A percentile compares a stretch with the other conserved stretches of the same genome.
Evolutionary conservation across 2,329 filamentous ascomycete species (phyloP).

Genomic region (Penicillium fuscoglaucum): DNA sequence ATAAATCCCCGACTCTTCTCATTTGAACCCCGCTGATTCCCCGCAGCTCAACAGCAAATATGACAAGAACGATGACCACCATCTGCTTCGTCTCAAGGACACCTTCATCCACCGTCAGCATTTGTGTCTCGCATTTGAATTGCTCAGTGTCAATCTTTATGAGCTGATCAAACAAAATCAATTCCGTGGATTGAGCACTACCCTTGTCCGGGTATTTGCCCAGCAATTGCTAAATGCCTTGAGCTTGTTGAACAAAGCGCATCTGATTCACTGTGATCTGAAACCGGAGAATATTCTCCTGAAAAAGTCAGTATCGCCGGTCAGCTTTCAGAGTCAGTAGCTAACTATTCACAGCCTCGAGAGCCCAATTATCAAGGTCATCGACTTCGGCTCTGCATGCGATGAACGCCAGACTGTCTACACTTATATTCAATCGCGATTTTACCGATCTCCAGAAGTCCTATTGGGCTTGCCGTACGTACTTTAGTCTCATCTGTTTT

Average conservation of each 20-base stretch:
- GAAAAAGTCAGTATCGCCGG: slow-evolving; percentile 67
- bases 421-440: slow-evolving; percentile 97
- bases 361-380: slow-evolving; percentile 99
- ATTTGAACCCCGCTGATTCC: slow-evolving; percentile 23
- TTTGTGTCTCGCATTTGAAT: slow-evolving; percentile 92
- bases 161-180: slow-evolving; percentile 99
- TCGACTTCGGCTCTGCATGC: slow-evolving; percentile 97
- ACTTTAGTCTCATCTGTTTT: neutral
- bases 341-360: slow-evolving; percentile 63
- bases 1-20: slow-evolving; percentile 27
- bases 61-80: slow-evolving; percentile 98
- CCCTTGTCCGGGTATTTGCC: slow-evolving; percentile 92
- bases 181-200: slow-evolving; percentile 95
- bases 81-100: slow-evolving; percentile 89
- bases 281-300: slow-evolving; percentile 97
- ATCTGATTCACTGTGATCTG: slow-evolving; percentile 94
- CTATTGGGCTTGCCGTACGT: slow-evolving; percentile 78
- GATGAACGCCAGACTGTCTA: slow-evolving; percentile 98
- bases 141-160: slow-evolving; percentile 95
- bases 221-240: slow-evolving; percentile 94
- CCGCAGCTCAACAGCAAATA: slow-evolving; percentile 90
- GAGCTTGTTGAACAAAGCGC: slow-evolving; percentile 89
- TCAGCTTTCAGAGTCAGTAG: neutral
- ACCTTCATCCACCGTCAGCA: slow-evolving; percentile 98
- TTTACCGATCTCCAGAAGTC: slow-evolving; percentile 96